Conservation (phyloP, 257 asterid genomes). For the Primulina tabacum region DNA sequence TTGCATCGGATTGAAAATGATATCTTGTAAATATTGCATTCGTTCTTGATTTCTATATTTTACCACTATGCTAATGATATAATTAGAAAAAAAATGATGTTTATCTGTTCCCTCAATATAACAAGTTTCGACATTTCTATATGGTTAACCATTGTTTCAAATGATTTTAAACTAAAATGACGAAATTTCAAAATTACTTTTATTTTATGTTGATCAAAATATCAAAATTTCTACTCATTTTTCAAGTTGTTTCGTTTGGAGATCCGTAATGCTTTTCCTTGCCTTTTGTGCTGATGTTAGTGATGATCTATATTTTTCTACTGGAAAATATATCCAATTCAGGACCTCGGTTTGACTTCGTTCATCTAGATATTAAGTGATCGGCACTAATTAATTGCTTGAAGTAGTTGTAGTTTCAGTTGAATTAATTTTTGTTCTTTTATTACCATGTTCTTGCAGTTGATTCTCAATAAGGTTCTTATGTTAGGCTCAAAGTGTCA, state of each 20-base stretch:
- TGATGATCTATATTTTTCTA: conserved; percentile 6
- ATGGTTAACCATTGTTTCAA: background rate
- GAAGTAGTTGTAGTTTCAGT: conserved; percentile 6
- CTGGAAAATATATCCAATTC: background rate
- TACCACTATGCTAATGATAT: background rate
- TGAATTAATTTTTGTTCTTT: conserved; percentile 20
- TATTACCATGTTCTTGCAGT: conserved; percentile 42
- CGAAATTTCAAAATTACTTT: background rate
- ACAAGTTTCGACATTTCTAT: background rate
- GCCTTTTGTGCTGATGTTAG: conserved; percentile 11
- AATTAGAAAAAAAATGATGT: no score
- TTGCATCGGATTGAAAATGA: background rate
- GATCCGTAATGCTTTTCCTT: conserved; percentile 3
- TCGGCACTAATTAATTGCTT: conserved; percentile 1
- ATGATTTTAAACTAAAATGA: background rate
- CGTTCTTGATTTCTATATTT: background rate
- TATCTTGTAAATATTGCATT: background rate
- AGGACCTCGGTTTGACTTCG: conserved; percentile 2
- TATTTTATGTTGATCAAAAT: background rate
- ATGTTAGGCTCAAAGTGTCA: conserved; percentile 74
- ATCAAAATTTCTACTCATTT: background rate
- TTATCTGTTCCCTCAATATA: background rate
- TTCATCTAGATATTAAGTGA: conserved; percentile 7
- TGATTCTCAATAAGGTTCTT: conserved; percentile 76
- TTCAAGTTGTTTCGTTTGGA: background rate